phyloP scores from a whole-genome alignment of 768 basidiomycete species.

The Mrakia hoshinonis region DNA sequence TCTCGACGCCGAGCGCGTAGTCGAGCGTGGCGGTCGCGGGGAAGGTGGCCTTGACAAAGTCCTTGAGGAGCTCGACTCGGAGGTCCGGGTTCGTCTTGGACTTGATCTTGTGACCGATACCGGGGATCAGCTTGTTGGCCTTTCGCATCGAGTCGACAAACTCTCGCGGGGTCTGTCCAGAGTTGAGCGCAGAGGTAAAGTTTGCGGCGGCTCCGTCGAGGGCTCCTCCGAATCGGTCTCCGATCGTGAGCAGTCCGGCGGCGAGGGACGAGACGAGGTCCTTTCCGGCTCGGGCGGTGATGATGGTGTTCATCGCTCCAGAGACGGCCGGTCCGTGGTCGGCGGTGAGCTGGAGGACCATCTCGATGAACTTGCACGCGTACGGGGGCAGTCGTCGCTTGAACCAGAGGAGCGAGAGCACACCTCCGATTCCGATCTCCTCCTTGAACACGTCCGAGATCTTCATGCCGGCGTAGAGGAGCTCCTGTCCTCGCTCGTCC shows the following conservation, averaged over 20 bases:
- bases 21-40: constrained; percentile 50
- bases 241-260: constrained; percentile 93
- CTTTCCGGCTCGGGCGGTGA: constrained; percentile 98
- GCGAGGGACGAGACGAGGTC: constrained; percentile 93
- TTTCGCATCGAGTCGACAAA: constrained; percentile 91
- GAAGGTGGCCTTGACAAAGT: constrained; percentile 92
- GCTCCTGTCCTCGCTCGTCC: constrained; percentile 97
- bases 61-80: constrained; percentile 55
- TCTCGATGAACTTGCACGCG: constrained; percentile 98
- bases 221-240: constrained; percentile 95
- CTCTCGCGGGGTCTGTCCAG: constrained; percentile 90
- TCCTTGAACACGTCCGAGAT: constrained; percentile 98
- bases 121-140: constrained; percentile 90
- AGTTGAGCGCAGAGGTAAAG: constrained; percentile 86
- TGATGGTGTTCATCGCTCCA: constrained; percentile 97
- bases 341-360: constrained; percentile 98
- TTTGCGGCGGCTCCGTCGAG: constrained; percentile 93
- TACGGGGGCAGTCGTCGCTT: constrained; percentile 56
- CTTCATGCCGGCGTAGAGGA: constrained; percentile 96
- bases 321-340: constrained; percentile 70
- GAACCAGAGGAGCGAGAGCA: constrained; percentile 94
- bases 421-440: constrained; percentile 92
- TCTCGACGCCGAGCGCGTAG: constrained; percentile 83
- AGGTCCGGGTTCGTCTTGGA: constrained; percentile 92
- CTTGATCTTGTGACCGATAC: constrained; percentile 99